Evolutionary conservation across 495 filamentous ascomycete species (phyloP), one percentile per base, ranked within the genome.

Genomic region (Halenospora varia): DNA sequence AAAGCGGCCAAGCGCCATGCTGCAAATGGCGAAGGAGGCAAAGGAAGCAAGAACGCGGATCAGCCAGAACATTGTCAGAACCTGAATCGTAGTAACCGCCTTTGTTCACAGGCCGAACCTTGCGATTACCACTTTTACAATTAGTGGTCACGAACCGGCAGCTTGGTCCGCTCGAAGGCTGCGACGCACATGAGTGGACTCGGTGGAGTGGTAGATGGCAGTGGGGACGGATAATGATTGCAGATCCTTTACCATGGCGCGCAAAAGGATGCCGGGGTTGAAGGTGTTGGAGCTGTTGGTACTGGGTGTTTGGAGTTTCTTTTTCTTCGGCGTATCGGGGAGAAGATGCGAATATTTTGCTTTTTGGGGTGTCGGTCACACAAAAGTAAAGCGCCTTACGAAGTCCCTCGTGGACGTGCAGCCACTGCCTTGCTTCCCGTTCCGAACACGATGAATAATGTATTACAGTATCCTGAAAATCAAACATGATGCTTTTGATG

Each of bases 1-100:
- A 70, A 68, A 56, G 71, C 76, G 3, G 76, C 71, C 4, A 61
- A 68, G 54, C 68, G 71, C 23, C 69, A 76, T 55, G 68, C n/a
- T n/a, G n/a, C n/a, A n/a, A n/a, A n/a, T n/a, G n/a, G 67, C 44
- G 56, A 51, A 1, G 58, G 60, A 17, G 46, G 53, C 42, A 48
- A 48, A 17, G 56, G 66, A 17, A 52, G 17, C 52, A 56, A 44
- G 35, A 26, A 24, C 25, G 29, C 23, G 18, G 19, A 20, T 18
- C 13, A 40, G 19, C 8, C 22, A 18, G 25, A 45, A 24, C 42
- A 29, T 19, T 62, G 60, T 22, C 49, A 45, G 39, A 49, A 50
- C n/a, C 20, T 35, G 29, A 62, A 62, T 51, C 49, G 55, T 18
- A 54, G 25, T 48, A 55, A 55, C 3, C 44, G 35, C 20, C 42